A percentile compares a stretch with the other conserved stretches of the same genome.
phyloP scores from a whole-genome alignment of 2,329 filamentous ascomycete genomes.

The Penicillium glabrum region DNA sequence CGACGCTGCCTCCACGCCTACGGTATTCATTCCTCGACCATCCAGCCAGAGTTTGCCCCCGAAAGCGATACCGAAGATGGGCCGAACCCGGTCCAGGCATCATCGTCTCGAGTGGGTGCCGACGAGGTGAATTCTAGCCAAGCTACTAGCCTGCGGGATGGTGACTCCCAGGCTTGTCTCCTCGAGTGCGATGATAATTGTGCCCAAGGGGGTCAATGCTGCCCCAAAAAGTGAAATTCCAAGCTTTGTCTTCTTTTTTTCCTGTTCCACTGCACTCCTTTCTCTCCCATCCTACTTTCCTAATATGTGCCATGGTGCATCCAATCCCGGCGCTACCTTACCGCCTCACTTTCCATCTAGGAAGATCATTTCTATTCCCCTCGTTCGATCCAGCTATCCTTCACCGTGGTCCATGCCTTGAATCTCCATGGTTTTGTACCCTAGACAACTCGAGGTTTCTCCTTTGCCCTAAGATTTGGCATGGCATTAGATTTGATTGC shows the following conservation, averaged over 20 bases:
- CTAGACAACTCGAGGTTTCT: neutral
- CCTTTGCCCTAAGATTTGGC: neutral
- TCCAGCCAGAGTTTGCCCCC: slow-evolving; percentile 78
- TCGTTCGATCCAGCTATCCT: neutral
- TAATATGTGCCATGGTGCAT: neutral
- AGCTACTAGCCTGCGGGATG: slow-evolving; percentile 38
- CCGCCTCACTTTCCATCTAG: neutral
- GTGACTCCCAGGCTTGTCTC: slow-evolving; percentile 43
- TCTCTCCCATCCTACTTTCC: neutral
- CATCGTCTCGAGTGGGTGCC: slow-evolving; percentile 19
- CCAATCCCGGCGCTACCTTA: neutral
- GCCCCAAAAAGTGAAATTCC: slow-evolving; percentile 33
- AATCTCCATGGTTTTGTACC: neutral
- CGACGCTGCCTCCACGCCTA: slow-evolving; percentile 89
- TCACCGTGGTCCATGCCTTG: neutral
- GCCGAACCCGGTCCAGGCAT: slow-evolving; percentile 15
- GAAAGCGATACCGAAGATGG: slow-evolving; percentile 37
- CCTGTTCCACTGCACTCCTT: neutral
- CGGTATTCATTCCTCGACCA: slow-evolving; percentile 94
- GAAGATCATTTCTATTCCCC: neutral
- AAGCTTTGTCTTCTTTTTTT: slow-evolving; percentile 5
- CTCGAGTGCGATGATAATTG: slow-evolving; percentile 50
- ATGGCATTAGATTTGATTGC: neutral
- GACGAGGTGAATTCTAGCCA: slow-evolving; percentile 31
- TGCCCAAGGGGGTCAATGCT: slow-evolving; percentile 42